Evolutionary conservation across 352 stramenopile genomes (phyloP).

Genomic region (Nothophytophthora sp.): DNA sequence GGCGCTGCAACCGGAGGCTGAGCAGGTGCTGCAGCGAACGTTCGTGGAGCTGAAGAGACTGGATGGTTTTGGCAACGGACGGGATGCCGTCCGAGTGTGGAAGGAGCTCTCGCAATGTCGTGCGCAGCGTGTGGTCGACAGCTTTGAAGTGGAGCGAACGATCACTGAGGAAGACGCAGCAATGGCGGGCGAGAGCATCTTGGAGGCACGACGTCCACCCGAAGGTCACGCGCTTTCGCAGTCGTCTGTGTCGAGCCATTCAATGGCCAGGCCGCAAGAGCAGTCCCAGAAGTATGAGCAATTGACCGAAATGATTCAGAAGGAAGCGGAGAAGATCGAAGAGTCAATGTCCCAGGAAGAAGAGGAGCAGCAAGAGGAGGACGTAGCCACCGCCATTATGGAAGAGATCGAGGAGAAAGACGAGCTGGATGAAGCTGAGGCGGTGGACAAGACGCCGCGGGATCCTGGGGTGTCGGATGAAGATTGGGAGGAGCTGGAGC

Average conservation of each 20-base stretch:
- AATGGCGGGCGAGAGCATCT: slow-evolving; percentile 29
- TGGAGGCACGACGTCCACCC: slow-evolving; percentile 44
- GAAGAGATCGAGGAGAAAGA: slow-evolving; percentile 19
- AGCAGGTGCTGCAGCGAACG: slow-evolving; percentile 23
- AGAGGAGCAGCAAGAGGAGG: slow-evolving; percentile 9
- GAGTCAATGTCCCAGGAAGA: slow-evolving; percentile 5
- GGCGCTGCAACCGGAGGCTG: slow-evolving; percentile 23
- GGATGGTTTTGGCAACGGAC: slow-evolving; percentile 73
- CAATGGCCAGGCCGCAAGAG: slow-evolving; percentile 1
- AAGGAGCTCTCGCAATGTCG: slow-evolving; percentile 63
- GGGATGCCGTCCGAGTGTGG: slow-evolving; percentile 71
- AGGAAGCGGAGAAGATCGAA: slow-evolving; percentile 6
- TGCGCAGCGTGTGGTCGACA: slow-evolving; percentile 51
- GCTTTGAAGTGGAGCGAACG: slow-evolving; percentile 45
- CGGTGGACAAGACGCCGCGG: slow-evolving; percentile 18
- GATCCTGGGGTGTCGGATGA: slow-evolving; percentile 65
- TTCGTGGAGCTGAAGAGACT: slow-evolving; percentile 47
- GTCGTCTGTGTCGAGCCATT: slow-evolving; percentile 3
- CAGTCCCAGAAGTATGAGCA: not conserved
- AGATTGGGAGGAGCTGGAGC: slow-evolving; percentile 68
- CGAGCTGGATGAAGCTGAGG: slow-evolving; percentile 12
- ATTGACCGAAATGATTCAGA: slow-evolving; percentile 1
- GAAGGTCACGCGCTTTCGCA: slow-evolving; percentile 29
- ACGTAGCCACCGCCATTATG: not conserved
- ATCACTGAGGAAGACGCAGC: slow-evolving; percentile 49